Base-by-base conservation (phyloP, 2,329 filamentous ascomycete genomes). In the Xylaria sp. region DNA sequence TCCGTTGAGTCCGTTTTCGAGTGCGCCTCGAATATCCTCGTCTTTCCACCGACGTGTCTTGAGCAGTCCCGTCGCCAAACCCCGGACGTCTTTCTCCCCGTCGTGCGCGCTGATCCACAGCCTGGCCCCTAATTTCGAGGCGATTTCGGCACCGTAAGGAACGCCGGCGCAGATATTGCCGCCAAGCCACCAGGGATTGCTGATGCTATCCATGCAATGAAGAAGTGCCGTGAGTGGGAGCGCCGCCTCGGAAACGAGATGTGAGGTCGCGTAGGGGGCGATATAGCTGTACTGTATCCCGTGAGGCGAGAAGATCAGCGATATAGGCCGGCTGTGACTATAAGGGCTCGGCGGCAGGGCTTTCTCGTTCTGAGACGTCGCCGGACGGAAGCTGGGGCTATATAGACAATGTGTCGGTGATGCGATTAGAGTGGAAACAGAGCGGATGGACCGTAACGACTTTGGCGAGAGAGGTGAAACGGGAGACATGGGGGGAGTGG, bases 261-360 rank as follows among this genome's bases (percentile, higher is more conserved):
- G 87, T 0, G 84, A 83, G 1, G 84, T 83, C 6, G 85, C 83
- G 74, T 90, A 92, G 6, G 85, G 80, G 36, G 82, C 79, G 10
- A 92, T 80, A 26, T 83, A 80, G 5, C 82, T 76, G 72, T 87
- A 88, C 0, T 84, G 81, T 46, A 89, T 85, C 13, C 89, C 89
- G 74, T 91, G 89, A 0, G 90, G 89, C 0, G 88, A 88, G 78
- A 89, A 92, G 58, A 92, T 80, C 49, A 91, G 79, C 0, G 88
- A 90, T 23, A 91, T 77, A 2, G 88, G 84, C 33, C 75, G 71
- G 76, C 76, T 71, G 31, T 67, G 66, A 15, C 66, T 70, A 28
- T 59, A 72, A 20, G 74, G 66, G 46, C 63, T 70, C 6, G 66
- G 59, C 20, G 66, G 44, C 17, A 62, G 49, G 23, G 23, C 36